Evolutionary conservation across 2,329 filamentous ascomycete species (phyloP).

Genomic region (Chrysoporthe puriensis): DNA sequence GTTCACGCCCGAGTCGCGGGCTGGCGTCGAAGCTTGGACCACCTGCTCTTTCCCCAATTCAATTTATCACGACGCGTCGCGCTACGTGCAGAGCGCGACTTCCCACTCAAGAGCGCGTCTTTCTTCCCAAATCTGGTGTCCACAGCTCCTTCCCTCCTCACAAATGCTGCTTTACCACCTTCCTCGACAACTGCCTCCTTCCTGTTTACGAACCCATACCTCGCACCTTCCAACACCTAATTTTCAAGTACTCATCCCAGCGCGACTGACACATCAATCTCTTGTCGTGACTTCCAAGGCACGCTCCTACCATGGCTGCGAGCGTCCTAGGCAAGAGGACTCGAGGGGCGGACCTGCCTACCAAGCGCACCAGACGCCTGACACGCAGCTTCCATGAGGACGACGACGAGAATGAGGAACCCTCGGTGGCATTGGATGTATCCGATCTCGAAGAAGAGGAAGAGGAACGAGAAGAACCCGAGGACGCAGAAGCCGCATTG

Average conservation of each 20-base stretch:
- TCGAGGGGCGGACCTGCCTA: slow-evolving; percentile 37
- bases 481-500: slow-evolving; percentile 41
- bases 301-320: slow-evolving; percentile 32
- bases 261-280: slow-evolving; percentile 2
- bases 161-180: neutral
- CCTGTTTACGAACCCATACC: neutral
- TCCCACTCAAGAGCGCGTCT: neutral
- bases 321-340: slow-evolving; percentile 40
- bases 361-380: slow-evolving; percentile 52
- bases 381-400: slow-evolving; percentile 46
- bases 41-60: neutral
- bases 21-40: neutral
- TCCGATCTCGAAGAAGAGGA: slow-evolving; percentile 32
- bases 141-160: slow-evolving; percentile 7
- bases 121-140: neutral
- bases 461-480: slow-evolving; percentile 41
- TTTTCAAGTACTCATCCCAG: neutral
- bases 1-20: neutral
- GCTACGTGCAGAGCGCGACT: neutral
- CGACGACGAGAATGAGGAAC: slow-evolving; percentile 72
- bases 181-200: slow-evolving; percentile 9
- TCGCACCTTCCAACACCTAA: slow-evolving; percentile 9
- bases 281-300: slow-evolving; percentile 24
- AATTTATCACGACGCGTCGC: slow-evolving; percentile 15
- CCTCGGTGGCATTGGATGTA: slow-evolving; percentile 50